Conservation (phyloP, 805 yeast species). For the Lipomyces mesembrius region DNA sequence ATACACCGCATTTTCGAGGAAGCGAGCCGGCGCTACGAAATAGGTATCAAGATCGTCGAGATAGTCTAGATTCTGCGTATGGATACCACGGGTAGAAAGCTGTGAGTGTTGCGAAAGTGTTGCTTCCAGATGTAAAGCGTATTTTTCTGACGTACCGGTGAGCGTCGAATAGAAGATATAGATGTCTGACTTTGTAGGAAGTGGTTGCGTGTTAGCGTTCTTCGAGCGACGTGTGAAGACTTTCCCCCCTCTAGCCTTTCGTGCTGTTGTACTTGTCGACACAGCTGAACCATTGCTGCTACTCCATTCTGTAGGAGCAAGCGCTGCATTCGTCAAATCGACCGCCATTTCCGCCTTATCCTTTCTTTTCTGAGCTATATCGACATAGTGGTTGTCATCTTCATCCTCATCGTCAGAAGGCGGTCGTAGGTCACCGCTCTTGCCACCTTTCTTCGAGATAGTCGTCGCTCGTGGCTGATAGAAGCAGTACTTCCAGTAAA, state of each 20-base stretch:
- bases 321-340: background rate
- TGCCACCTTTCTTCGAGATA: constrained; percentile 14
- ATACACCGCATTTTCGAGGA: constrained; percentile 52
- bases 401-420: constrained; percentile 26
- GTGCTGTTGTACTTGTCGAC: background rate
- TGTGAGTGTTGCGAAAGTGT: constrained; percentile 43
- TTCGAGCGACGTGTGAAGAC: constrained; percentile 24
- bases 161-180: constrained; percentile 77
- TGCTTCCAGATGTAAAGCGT: constrained; percentile 59
- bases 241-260: constrained; percentile 19
- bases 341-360: background rate
- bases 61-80: constrained; percentile 70
- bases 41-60: constrained; percentile 82
- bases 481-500: constrained; percentile 35
- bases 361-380: background rate
- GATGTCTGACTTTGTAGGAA: constrained; percentile 21
- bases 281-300: background rate
- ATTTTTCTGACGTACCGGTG: constrained; percentile 78
- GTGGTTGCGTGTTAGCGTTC: constrained; percentile 2
- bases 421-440: constrained; percentile 12
- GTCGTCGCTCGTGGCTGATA: constrained; percentile 32
- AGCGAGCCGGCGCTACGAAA: constrained; percentile 63
- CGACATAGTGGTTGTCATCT: constrained; percentile 20
- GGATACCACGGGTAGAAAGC: constrained; percentile 48
- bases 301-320: background rate